Evolutionary conservation across 108 stramenopile species (phyloP).

Genomic region (Nitzschia palea): DNA sequence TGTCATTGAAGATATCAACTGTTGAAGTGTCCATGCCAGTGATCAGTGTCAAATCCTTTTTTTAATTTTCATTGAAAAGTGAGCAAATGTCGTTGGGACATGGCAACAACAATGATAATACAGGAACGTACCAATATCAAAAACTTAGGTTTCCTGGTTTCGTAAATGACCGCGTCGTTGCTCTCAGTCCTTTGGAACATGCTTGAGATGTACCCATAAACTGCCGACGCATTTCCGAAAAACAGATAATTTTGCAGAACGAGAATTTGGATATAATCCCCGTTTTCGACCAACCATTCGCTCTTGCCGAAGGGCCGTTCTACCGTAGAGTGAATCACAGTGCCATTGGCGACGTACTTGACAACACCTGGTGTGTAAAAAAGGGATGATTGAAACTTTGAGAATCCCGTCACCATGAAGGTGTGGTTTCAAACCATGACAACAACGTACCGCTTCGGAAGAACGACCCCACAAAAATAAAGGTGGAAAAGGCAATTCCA

Average conservation of each 20-base stretch:
- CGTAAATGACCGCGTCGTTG: slow-evolving; percentile 3
- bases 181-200: slow-evolving; percentile 75
- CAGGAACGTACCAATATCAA: slow-evolving; percentile 40
- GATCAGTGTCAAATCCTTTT: slow-evolving; percentile 65
- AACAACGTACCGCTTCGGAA: slow-evolving; percentile 29
- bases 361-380: slow-evolving; percentile 64
- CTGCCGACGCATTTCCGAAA: slow-evolving; percentile 76
- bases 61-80: too few species aligned
- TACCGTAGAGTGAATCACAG: slow-evolving; percentile 64
- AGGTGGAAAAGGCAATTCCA: slow-evolving; percentile 65
- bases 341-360: slow-evolving; percentile 65
- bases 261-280: slow-evolving; percentile 65
- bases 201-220: slow-evolving; percentile 61
- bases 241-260: slow-evolving; percentile 82
- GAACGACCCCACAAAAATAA: slow-evolving; percentile 77
- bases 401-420: too few species aligned
- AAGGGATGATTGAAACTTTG: too few species aligned
- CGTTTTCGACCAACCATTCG: slow-evolving; percentile 71
- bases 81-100: too few species aligned
- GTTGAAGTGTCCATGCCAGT: slow-evolving; percentile 73
- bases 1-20: slow-evolving; percentile 67
- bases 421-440: too few species aligned
- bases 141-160: slow-evolving; percentile 46
- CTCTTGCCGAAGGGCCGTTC: slow-evolving; percentile 53
- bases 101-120: too few species aligned